Base-by-base conservation (phyloP, 441 rosid species). In the Euphorbia corollata region DNA sequence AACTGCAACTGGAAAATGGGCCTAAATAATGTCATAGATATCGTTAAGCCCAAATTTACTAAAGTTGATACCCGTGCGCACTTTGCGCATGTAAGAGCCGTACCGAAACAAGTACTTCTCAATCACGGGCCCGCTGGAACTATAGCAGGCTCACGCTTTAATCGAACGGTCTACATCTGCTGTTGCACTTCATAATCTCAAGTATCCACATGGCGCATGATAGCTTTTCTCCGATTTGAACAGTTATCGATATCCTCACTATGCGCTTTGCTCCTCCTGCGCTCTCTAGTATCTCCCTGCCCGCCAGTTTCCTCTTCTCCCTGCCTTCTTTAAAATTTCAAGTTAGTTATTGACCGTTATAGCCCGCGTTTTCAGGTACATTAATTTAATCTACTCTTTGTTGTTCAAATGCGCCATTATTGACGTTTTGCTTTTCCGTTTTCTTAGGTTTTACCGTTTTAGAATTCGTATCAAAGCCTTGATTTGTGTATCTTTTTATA, bases 231-330 rank as follows among this genome's bases (percentile, higher is more conserved):
- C 58, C 67, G 38, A 18, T 63, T 39, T 47, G 48, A 80, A 51
- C 47, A 56, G 70, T 75, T 72, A 77, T 74, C 80, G 69, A 73
- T 80, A 75, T 65, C 82, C 61, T 20, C 4, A 11, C 69, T 75
- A 77, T 80, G 82, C 82, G 82, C 82, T 67, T 75, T 81, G 75
- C 75, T 74, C 83, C 70, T 22, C 50, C 12, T 18, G 5, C 59
- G 24, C 41, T 23, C 60, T 36, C 58, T 10, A 41, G 32, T 32
- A 53, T 64, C 71, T 45, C 54, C 22, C 22, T 6, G 20, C 54
- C 77, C 73, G 77, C 75, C 82, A 61, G 39, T 71, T 74, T 65
- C 74, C 56, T 64, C 59, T 30, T 38, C 54, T n/a, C 30, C 63
- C 55, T n/a, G 18, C 13, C 27, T 8, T 19, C 27, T 62, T 68